A percentile compares a stretch with the other conserved stretches of the same genome.
These are phyloP conservation scores for Mortierella antarctica DNA, from an alignment of 192 early-diverging fungal genomes.

Conservation along the genomic window DNA sequence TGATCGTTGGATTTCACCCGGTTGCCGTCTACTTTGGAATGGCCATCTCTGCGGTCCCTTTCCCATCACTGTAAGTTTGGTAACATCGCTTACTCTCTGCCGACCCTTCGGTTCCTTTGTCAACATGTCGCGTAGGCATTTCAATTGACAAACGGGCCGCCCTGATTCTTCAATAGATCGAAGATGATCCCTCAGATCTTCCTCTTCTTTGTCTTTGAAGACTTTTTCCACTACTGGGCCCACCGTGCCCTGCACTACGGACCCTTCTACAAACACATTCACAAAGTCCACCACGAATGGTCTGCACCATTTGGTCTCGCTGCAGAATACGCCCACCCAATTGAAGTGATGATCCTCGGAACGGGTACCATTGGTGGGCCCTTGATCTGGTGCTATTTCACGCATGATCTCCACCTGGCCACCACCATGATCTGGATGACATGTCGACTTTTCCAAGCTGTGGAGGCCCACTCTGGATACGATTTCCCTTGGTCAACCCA, in stretches of 20 bases:
- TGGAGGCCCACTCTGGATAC: constrained; percentile 93
- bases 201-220: constrained; percentile 86
- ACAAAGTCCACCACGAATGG: constrained; percentile 95
- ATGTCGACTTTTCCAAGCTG: constrained; percentile 79
- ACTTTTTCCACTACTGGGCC: constrained; percentile 89
- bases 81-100: constrained; percentile 9
- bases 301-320: constrained; percentile 88
- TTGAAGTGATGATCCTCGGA: constrained; percentile 86
- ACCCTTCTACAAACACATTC: constrained; percentile 88
- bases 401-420: constrained; percentile 78
- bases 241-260: constrained; percentile 91
- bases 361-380: constrained; percentile 86
- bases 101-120: constrained; percentile 54
- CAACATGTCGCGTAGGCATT: neutral
- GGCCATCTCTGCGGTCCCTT: constrained; percentile 81
- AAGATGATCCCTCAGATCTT: constrained; percentile 72
- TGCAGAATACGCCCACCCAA: constrained; percentile 92
- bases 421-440: constrained; percentile 88
- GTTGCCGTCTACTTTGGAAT: constrained; percentile 85
- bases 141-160: neutral
- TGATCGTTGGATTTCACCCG: constrained; percentile 90
- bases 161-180: constrained; percentile 37
- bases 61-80: constrained; percentile 73
- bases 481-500: constrained; percentile 95
- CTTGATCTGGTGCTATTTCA: constrained; percentile 72